These are phyloP conservation scores for Candida sanyaensis DNA, from an alignment of 1,139 yeast genomes.

Conservation along the genomic window DNA sequence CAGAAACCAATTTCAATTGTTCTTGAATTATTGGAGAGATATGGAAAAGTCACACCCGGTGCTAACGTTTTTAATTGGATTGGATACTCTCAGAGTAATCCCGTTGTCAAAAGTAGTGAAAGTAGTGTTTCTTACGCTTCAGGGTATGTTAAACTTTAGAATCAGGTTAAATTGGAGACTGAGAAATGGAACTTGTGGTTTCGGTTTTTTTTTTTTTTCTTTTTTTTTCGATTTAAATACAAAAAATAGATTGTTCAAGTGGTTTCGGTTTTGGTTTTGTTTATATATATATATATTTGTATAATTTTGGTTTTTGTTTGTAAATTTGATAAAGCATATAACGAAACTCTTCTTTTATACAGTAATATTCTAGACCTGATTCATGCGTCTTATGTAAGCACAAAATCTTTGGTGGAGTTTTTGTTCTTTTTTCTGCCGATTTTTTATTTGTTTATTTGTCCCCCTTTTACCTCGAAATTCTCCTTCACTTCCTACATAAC, in stretches of 20 bases:
- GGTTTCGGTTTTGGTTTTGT: neutral
- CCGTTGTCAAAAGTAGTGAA: constrained; percentile 51
- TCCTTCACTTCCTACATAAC: neutral
- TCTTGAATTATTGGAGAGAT: constrained; percentile 50
- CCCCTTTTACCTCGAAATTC: neutral
- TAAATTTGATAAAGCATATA: no score
- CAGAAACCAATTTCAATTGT: constrained; percentile 77
- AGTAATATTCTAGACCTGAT: no score
- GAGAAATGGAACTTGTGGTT: neutral
- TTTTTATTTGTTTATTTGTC: neutral
- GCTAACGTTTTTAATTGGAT: constrained; percentile 59
- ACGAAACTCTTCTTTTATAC: no score
- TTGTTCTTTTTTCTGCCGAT: neutral
- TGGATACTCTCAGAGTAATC: constrained; percentile 79
- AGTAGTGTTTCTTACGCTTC: constrained; percentile 91
- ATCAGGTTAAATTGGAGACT: neutral
- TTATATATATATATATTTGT: no score
- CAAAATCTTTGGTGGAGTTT: neutral
- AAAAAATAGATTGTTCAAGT: neutral
- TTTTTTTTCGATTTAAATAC: neutral
- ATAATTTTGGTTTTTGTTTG: no score
- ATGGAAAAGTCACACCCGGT: constrained; percentile 1
- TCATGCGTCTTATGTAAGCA: neutral
- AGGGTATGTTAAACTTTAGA: constrained; percentile 52
- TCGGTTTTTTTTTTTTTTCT: neutral